phyloP scores from a whole-genome alignment of 2,329 filamentous ascomycete genomes.

The Colletotrichum tropicale region DNA sequence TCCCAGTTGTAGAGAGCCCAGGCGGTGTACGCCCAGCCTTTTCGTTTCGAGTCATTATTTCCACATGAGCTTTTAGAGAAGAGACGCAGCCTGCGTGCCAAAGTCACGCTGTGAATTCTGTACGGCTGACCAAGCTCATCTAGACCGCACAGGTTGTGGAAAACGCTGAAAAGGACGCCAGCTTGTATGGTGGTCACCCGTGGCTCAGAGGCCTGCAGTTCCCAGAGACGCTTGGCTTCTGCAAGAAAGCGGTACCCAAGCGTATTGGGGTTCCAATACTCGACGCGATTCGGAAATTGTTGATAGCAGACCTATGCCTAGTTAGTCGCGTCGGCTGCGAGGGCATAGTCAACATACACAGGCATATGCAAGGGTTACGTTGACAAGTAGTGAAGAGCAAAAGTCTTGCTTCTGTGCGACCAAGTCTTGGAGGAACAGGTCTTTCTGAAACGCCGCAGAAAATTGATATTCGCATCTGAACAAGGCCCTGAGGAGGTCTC shows the following conservation, averaged over 20 bases:
- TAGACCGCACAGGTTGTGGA: constrained; percentile 35
- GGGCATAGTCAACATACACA: constrained; percentile 27
- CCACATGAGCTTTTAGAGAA: background rate
- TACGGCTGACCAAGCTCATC: constrained; percentile 42
- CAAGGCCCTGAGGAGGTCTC: constrained; percentile 24
- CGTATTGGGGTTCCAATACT: constrained; percentile 40
- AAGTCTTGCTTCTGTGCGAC: constrained; percentile 13
- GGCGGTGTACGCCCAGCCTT: background rate
- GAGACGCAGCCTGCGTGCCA: constrained; percentile 32
- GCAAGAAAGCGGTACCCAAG: constrained; percentile 39
- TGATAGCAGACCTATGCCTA: constrained; percentile 31
- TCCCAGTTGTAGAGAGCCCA: background rate
- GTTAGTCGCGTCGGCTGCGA: background rate
- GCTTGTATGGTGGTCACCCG: constrained; percentile 41
- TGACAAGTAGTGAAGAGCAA: constrained; percentile 31
- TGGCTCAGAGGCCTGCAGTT: constrained; percentile 31
- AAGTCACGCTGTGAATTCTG: constrained; percentile 30
- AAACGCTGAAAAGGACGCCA: constrained; percentile 33
- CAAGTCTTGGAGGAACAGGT: constrained; percentile 32
- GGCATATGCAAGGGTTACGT: constrained; percentile 28
- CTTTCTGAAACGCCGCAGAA: constrained; percentile 27
- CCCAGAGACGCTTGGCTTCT: constrained; percentile 43
- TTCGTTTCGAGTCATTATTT: background rate
- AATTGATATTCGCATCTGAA: constrained; percentile 25
- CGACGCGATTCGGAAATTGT: constrained; percentile 28